Evolutionary conservation across 2,329 filamentous ascomycete species (phyloP).

Genomic region (Aspergillus unguis): DNA sequence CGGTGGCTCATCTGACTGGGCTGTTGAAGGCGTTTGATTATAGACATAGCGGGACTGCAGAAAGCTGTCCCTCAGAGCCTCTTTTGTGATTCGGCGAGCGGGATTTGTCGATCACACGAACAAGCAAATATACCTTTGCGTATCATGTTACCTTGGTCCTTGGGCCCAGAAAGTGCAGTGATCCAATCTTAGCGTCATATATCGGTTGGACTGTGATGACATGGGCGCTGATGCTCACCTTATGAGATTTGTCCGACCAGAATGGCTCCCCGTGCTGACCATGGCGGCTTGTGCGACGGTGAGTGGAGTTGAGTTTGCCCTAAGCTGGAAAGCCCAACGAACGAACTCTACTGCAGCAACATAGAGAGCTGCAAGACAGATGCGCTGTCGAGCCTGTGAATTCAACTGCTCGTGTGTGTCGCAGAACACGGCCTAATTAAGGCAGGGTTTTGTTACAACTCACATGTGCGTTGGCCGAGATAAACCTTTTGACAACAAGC

Average conservation of each 20-base stretch:
- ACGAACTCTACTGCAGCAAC: conserved; percentile 1
- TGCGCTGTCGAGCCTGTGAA: conserved; percentile 7
- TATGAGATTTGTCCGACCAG: conserved; percentile 19
- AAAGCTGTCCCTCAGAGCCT: conserved; percentile 42
- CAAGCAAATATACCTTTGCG: conserved; percentile 8
- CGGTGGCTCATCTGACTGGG: conserved; percentile 74
- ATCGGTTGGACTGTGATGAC: conserved; percentile 12
- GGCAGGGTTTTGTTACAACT: conserved; percentile 25
- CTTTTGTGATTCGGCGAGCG: conserved; percentile 16
- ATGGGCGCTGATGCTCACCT: conserved; percentile 15
- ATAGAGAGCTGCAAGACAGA: conserved; percentile 9
- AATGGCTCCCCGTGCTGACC: conserved; percentile 17
- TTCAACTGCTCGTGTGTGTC: conserved; percentile 20
- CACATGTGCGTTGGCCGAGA: conserved; percentile 26
- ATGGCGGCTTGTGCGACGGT: conserved; percentile 7
- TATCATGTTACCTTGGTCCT: conserved; percentile 14
- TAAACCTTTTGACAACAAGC: too few relatives aligned
- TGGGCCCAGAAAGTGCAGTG: conserved; percentile 14
- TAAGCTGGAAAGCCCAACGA: neutral
- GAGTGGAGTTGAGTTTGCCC: conserved; percentile 5
- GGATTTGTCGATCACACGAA: conserved; percentile 19
- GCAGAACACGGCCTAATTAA: conserved; percentile 12
- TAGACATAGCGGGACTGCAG: conserved; percentile 63
- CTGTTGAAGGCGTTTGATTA: conserved; percentile 83
- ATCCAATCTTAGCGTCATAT: conserved; percentile 17